These are phyloP conservation scores for Leccinum pachyderme DNA, from an alignment of 1,284 basidiomycete genomes.

Conservation along the genomic window DNA sequence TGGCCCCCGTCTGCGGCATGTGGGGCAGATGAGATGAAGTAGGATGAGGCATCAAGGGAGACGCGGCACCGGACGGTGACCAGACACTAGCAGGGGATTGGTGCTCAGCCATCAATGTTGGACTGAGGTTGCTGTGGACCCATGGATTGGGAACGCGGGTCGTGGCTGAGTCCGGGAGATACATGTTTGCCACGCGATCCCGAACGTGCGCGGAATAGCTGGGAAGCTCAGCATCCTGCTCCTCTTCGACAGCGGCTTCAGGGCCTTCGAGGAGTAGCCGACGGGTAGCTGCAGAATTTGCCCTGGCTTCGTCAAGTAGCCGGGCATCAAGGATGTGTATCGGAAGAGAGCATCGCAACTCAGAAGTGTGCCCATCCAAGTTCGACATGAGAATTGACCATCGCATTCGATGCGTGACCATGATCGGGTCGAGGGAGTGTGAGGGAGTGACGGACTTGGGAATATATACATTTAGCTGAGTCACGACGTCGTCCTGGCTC, in stretches of 20 bases:
- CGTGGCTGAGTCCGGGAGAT: constrained; percentile 58
- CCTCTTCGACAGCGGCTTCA: constrained; percentile 41
- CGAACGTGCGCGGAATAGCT: constrained; percentile 86
- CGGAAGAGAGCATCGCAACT: constrained; percentile 88
- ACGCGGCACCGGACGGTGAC: constrained; percentile 32
- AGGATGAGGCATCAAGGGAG: constrained; percentile 38
- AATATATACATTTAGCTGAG: constrained; percentile 46
- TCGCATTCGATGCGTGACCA: constrained; percentile 69
- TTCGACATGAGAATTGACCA: constrained; percentile 81
- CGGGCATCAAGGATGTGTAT: constrained; percentile 76
- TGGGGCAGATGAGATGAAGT: constrained; percentile 44
- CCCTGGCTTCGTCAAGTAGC: constrained; percentile 72
- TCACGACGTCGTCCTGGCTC: constrained; percentile 45
- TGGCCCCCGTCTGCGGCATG: constrained; percentile 40
- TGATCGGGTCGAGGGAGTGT: constrained; percentile 70
- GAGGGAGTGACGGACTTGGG: constrained; percentile 57
- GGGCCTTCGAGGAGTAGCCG: constrained; percentile 47
- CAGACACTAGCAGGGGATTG: constrained; percentile 15
- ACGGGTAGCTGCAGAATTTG: constrained; percentile 69
- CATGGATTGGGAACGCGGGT: constrained; percentile 68
- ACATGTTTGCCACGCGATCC: constrained; percentile 85
- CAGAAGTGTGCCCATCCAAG: constrained; percentile 85
- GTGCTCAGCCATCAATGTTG: constrained; percentile 37
- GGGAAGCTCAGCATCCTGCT: constrained; percentile 74
- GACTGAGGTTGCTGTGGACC: constrained; percentile 33